phyloP scores from a whole-genome alignment of 2,329 filamentous ascomycete genomes.

The Venturia carpophila region DNA sequence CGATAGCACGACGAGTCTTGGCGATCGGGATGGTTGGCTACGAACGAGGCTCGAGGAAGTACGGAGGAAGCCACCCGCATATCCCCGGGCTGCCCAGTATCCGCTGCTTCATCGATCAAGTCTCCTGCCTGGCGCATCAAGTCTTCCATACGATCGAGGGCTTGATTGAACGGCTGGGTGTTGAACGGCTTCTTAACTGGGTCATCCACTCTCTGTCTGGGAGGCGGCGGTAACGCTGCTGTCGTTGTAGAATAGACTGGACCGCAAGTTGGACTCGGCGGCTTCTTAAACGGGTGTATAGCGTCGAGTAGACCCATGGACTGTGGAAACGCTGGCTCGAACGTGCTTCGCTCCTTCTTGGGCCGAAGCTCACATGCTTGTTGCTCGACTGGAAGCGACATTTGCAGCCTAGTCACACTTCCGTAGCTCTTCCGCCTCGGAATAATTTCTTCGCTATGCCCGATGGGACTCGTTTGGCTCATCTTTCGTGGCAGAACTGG shows the following conservation, averaged over 20 bases:
- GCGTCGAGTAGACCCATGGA: conserved; percentile 6
- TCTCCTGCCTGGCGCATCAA: conserved; percentile 36
- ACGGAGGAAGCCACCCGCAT: conserved; percentile 25
- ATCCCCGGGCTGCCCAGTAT: conserved; percentile 30
- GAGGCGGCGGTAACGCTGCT: conserved; percentile 5
- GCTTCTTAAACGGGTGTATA: neutral
- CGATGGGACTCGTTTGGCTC: neutral
- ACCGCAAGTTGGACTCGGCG: conserved; percentile 4
- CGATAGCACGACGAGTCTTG: neutral
- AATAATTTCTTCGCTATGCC: neutral
- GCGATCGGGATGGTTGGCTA: neutral
- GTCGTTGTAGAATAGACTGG: neutral
- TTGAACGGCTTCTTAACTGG: neutral
- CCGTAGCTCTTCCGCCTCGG: neutral
- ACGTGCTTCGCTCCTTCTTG: neutral
- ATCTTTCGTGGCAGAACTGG: neutral
- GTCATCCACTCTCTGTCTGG: neutral
- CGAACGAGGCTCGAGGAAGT: conserved; percentile 26
- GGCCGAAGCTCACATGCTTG: neutral
- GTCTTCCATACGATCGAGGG: conserved; percentile 36
- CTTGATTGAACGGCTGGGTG: conserved; percentile 19
- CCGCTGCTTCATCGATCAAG: conserved; percentile 29
- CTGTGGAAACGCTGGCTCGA: neutral
- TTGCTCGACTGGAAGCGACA: neutral
- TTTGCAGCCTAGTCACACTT: neutral